Evolutionary conservation across 495 filamentous ascomycete genomes (phyloP), one percentile per base, ranked within the genome.

Genomic region (Aspergillus sclerotioniger): DNA sequence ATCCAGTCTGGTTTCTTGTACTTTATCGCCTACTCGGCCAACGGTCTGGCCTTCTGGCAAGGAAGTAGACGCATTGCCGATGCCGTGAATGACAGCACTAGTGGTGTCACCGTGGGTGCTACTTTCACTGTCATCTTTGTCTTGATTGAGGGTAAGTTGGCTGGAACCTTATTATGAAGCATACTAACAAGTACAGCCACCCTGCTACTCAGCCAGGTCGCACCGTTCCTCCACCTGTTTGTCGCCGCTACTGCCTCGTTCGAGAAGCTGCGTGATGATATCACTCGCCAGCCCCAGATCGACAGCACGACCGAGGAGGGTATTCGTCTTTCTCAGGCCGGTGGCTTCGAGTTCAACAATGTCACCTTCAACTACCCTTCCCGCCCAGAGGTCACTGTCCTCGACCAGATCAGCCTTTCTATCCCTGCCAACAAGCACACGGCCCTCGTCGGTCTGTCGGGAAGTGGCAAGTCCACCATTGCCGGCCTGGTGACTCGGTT

Each of bases 391-490:
- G 68, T 84, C 32, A 82, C 76, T 37, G 79, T 89, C 0, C 65
- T 75, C 31, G 65, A 72, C 28, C 63, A 81, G n/a, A 63, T 88
- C 20, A 76, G 69, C 44, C 57, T 88, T 7, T 70, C 64, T 0
- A 76, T 90, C 13, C 78, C 80, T 8, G 75, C 81, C 3, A 80
- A 80, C 41, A 82, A 85, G 58, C 74, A 78, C 35, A 87, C 87
- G 1, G 87, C 85, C 1, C 78, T 91, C 41, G 84, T 90, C 7
- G 88, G 88, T 15, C 70, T 85, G 10, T 88, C 86, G 13, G 87
- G 88, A 19, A 84, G 82, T 57, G 88, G 87, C n/a, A 91, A 91
- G 62, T 87, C 84, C 3, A 90, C 87, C 7, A 75, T 89, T 29
- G 80, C 80, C 0, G 77, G 78, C 8, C 65, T 89, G 9, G 60